Percentiles rank a stretch among this genome's conserved stretches.
Conservation (phyloP, 1,139 yeast species). For the Yamadazyma atlantica region DNA sequence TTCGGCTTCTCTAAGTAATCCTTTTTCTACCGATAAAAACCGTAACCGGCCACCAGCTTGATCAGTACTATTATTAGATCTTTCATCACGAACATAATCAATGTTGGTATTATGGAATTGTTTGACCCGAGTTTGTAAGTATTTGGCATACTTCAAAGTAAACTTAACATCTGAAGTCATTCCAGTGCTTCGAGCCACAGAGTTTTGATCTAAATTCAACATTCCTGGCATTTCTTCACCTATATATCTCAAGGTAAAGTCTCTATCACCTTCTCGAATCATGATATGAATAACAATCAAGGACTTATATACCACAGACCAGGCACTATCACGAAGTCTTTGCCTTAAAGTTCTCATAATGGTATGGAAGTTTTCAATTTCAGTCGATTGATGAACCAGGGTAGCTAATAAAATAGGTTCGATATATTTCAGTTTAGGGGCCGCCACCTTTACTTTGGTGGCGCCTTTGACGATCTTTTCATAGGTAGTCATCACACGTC, state of each 20-base stretch:
- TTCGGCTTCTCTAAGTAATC: constrained; percentile 79
- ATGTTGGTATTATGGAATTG: constrained; percentile 64
- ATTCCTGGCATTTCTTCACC: constrained; percentile 53
- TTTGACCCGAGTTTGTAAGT: constrained; percentile 64
- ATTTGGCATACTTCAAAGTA: constrained; percentile 67
- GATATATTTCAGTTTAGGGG: constrained; percentile 93
- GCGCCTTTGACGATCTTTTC: constrained; percentile 51
- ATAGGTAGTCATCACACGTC: constrained; percentile 50
- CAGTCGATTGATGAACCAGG: constrained; percentile 35
- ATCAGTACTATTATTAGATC: constrained; percentile 41
- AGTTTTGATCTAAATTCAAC: constrained; percentile 47
- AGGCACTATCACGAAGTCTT: constrained; percentile 74
- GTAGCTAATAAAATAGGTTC: constrained; percentile 91
- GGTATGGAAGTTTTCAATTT: constrained; percentile 59
- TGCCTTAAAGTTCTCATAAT: constrained; percentile 63
- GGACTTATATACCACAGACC: constrained; percentile 89
- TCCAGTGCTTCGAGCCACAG: constrained; percentile 29
- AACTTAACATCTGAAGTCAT: constrained; percentile 59
- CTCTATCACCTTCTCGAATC: constrained; percentile 87
- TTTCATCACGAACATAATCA: constrained; percentile 78
- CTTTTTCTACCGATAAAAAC: constrained; percentile 68
- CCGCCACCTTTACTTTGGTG: constrained; percentile 73
- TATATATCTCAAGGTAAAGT: constrained; percentile 67
- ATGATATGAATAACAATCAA: constrained; percentile 83
- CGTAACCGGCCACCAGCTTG: constrained; percentile 68